Evolutionary conservation across 768 basidiomycete genomes (phyloP), one percentile per base, ranked within the genome.

Genomic region (Candolleomyces aberdarensis): DNA sequence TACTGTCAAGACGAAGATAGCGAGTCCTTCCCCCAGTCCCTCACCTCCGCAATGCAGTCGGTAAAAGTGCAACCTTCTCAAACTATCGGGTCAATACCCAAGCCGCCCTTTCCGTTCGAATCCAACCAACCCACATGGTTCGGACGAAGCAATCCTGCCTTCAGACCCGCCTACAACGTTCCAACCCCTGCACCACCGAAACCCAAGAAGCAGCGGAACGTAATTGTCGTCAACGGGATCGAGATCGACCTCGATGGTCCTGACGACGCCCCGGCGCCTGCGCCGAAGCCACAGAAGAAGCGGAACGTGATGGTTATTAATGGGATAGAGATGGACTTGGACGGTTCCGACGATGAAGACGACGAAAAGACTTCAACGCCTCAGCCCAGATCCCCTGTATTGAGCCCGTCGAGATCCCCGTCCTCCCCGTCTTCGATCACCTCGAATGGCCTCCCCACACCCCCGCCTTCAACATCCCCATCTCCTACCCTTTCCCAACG

Each of bases 291-390:
- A 3, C 41, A 59, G 60, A 63, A 65, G 63, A 71, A 71, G 65
- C 61, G 69, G 63, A 75, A 73, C 56, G 71, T 76, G 40, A 78
- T 78, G 26, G 65, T 74, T 32, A 71, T 78, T 10, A 78, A 78
- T 65, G 76, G 71, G 61, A 72, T 77, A 41, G 75, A 76, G 65
- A 75, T 78, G 32, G 74, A 76, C 19, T 54, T 78, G 48, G 76
- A 76, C 47, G 71, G 69, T n/a, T 70, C 70, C 31, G 72, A 71
- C 15, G 71, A 72, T 10, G 71, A 70, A 41, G 64, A 63, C 3
- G 65, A 64, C 40, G 66, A 63, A 49, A 59, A 60, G 8, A 62
- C 64, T 20, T 59, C 61, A n/a, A 53, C 66, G 31, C 55, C 54
- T 22, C 51, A 26, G 52, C 51, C 46, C 17, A 7, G 48, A 3